Conservation (phyloP, 192 early-diverging fungal genomes). For the Coemansia sp. region DNA sequence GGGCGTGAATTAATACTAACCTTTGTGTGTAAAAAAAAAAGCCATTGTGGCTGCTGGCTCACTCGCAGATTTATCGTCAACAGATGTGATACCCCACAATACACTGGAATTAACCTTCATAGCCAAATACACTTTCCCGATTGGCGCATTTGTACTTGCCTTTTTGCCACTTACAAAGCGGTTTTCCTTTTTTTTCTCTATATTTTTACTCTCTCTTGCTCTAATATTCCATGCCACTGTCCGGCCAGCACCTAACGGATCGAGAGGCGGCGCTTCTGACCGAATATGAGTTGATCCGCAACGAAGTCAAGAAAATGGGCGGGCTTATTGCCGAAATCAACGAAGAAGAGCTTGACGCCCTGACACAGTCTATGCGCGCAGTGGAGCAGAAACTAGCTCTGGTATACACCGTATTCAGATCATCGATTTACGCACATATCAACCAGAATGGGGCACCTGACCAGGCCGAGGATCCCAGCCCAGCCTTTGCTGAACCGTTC, state of each 20-base stretch:
- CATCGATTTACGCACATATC: slow-evolving; percentile 51
- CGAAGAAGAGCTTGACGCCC: slow-evolving; percentile 46
- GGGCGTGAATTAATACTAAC: slow-evolving; percentile 25
- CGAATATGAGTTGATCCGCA: slow-evolving; percentile 53
- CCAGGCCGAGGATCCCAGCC: slow-evolving; percentile 17
- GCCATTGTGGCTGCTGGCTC: too few relatives aligned
- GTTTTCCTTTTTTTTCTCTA: background rate
- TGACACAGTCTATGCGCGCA: slow-evolving; percentile 51
- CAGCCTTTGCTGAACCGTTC: slow-evolving; percentile 40
- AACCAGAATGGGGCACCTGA: slow-evolving; percentile 38
- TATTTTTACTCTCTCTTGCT: background rate
- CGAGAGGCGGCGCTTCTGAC: slow-evolving; percentile 47
- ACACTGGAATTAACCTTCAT: background rate
- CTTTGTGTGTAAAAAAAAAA: too few relatives aligned
- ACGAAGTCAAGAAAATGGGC: slow-evolving; percentile 51
- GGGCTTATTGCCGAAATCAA: slow-evolving; percentile 46
- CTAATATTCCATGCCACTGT: slow-evolving; percentile 13
- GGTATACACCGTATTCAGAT: slow-evolving; percentile 51
- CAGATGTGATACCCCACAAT: background rate
- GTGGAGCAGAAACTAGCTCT: slow-evolving; percentile 51
- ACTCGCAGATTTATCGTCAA: background rate
- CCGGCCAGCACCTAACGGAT: slow-evolving; percentile 46
- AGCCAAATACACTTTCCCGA: background rate
- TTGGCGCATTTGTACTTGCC: background rate
- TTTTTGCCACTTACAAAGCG: background rate